These are phyloP conservation scores for Eucalyptus curtisii DNA, from an alignment of 345 rosid genomes.

Conservation along the genomic window DNA sequence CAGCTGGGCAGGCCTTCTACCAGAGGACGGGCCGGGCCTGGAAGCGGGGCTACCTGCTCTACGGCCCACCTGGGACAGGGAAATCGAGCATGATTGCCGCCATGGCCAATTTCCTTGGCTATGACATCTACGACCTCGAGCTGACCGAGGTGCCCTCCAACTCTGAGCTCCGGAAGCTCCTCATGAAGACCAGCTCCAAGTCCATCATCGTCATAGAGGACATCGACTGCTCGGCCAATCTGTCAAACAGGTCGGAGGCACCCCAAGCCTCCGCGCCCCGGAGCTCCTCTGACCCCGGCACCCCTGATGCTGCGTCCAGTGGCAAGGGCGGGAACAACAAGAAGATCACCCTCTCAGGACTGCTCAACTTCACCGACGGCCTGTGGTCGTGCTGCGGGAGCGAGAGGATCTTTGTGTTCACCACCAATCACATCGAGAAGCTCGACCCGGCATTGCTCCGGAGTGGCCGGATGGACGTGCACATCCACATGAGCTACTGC, in stretches of 20 bases:
- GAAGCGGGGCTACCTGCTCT: not conserved
- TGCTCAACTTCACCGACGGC: not conserved
- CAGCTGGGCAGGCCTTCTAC: constrained; percentile 47
- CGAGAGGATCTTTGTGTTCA: not conserved
- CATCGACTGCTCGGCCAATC: constrained; percentile 74
- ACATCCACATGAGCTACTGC: constrained; percentile 8
- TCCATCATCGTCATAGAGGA: constrained; percentile 91
- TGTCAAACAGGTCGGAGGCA: constrained; percentile 49
- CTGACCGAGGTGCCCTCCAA: constrained; percentile 61
- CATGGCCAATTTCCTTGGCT: not conserved
- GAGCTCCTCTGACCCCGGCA: constrained; percentile 19
- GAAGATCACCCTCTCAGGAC: constrained; percentile 37
- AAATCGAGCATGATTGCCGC: not conserved
- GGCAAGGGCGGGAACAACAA: constrained; percentile 21
- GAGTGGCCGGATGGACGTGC: not conserved
- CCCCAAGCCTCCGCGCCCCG: not conserved
- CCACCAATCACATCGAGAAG: not conserved
- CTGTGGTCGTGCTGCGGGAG: not conserved
- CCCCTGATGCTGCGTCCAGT: constrained; percentile 22
- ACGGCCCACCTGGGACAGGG: not conserved
- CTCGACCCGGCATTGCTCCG: not conserved
- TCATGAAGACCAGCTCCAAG: constrained; percentile 89
- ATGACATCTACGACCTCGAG: not conserved
- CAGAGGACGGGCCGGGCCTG: constrained; percentile 55
- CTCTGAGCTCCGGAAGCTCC: constrained; percentile 68